These are phyloP conservation scores for Coniella vitis DNA, from an alignment of 2,329 filamentous ascomycete genomes.

Conservation along the genomic window DNA sequence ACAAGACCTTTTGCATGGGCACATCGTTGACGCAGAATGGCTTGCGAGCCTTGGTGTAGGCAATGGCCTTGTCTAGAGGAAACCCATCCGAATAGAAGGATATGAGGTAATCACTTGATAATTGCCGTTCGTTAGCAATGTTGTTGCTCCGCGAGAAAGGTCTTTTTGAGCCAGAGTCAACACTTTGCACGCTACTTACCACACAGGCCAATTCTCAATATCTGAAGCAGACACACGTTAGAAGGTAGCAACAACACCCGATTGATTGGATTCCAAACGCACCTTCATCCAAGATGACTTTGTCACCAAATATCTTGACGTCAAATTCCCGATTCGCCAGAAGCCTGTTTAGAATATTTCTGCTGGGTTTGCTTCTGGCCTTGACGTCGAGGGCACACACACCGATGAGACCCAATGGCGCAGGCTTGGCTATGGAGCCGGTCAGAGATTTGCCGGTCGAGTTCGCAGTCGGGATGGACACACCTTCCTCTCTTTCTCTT, in stretches of 20 bases:
- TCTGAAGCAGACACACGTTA: conserved; percentile 36
- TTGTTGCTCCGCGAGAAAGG: background rate
- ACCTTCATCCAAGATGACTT: conserved; percentile 93
- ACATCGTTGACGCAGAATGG: conserved; percentile 97
- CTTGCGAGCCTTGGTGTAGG: conserved; percentile 86
- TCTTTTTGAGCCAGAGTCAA: background rate
- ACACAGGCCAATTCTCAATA: conserved; percentile 92
- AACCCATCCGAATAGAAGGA: conserved; percentile 99
- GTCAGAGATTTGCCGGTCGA: conserved; percentile 24
- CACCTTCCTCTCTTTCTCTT: conserved; percentile 56
- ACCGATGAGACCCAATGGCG: conserved; percentile 66
- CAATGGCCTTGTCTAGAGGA: conserved; percentile 91
- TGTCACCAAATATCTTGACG: conserved; percentile 96
- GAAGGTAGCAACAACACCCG: background rate
- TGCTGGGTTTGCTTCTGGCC: conserved; percentile 90
- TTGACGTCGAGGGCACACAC: conserved; percentile 95
- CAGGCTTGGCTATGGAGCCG: conserved; percentile 40
- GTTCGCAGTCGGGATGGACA: conserved; percentile 19
- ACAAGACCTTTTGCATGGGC: conserved; percentile 93
- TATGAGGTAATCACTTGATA: conserved; percentile 74
- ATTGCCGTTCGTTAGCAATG: conserved; percentile 19
- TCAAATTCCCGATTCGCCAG: conserved; percentile 91
- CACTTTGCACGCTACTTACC: conserved; percentile 39
- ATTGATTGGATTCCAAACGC: conserved; percentile 18
- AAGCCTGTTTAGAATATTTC: conserved; percentile 89